Base-by-base conservation (phyloP, 2,329 filamentous ascomycete genomes). In the Scedosporium apiospermum region DNA sequence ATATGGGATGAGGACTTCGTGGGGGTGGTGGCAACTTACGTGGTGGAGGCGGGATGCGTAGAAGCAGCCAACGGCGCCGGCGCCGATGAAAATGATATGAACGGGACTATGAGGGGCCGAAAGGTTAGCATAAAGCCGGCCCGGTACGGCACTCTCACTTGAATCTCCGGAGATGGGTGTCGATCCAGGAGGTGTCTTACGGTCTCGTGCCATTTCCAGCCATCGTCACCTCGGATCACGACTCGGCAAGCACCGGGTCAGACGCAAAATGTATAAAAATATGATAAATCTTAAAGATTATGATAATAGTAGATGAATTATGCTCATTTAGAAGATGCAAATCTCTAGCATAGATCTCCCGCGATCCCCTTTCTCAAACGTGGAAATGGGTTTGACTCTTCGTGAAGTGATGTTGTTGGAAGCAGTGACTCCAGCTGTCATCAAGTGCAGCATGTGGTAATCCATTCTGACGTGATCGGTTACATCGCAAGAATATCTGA, bases 61-160 rank as follows among this genome's bases (percentile, higher is more conserved):
- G 76, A 90, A 90, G 62, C 86, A 88, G 62, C 88, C 88, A 51
- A 90, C 86, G 65, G 88, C 87, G 66, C 87, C 88, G 23, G 87
- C 87, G 70, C 88, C 87, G 64, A 89, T 82, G 67, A 90, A 86
- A 63, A 89, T 79, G 63, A 89, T 76, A 66, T 86, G 80, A 27
- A 80, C 75, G n/a, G 78, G 74, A 66, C 77, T 80, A 6, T 2
- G 34, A 38, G 34, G 10, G 51, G 7, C 5, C 18, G 12, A 12
- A 30, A 53, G 5, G 23, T 44, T 26, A 51, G 49, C 38, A n/a
- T 58, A 12, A n/a, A 6, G 6, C 12, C 51, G 23, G 51, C 21
- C 18, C 18, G 12, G 4, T 23, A 21, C 12, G 23, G 12, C 18
- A 27, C 10, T 18, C 21, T 18, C 44, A 18, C 21, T 7, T 3